These are phyloP conservation scores for Talaromyces liani DNA, from an alignment of 495 filamentous ascomycete species.

Conservation along the genomic window DNA sequence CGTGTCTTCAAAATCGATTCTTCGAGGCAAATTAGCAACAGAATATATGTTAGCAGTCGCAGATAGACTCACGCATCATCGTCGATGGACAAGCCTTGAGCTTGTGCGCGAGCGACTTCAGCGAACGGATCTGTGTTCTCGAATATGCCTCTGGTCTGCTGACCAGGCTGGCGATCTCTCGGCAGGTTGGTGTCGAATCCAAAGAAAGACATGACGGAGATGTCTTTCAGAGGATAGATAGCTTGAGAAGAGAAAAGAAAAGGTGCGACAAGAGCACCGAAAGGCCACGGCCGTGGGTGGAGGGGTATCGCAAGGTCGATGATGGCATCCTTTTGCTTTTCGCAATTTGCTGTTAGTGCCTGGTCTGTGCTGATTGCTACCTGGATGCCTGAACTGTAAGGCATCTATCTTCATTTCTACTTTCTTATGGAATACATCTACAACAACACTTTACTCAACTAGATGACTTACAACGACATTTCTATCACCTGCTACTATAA, in stretches of 20 bases:
- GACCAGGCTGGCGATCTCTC: constrained; percentile 41
- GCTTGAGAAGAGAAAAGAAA: constrained; percentile 10
- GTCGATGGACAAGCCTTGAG: constrained; percentile 36
- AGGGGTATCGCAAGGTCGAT: constrained; percentile 1
- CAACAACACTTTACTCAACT: too few relatives aligned
- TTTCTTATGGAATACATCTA: not conserved
- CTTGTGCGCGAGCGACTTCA: constrained; percentile 51
- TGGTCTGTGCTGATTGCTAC: not conserved
- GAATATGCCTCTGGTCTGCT: constrained; percentile 69
- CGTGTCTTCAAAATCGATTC: constrained; percentile 93
- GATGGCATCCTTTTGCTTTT: not conserved
- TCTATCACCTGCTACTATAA: not conserved
- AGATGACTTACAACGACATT: too few relatives aligned
- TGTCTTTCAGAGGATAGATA: not conserved
- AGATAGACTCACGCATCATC: constrained; percentile 62
- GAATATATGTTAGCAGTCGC: not conserved
- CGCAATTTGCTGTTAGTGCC: not conserved
- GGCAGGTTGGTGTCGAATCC: constrained; percentile 68
- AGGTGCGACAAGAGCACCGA: constrained; percentile 11
- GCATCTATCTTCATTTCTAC: not conserved
- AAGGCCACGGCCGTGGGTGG: not conserved
- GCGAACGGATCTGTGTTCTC: constrained; percentile 86
- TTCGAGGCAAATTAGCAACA: constrained; percentile 18
- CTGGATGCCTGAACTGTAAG: not conserved
- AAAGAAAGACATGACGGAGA: constrained; percentile 69